These are phyloP conservation scores for Ogataea nitratoaversa DNA, from an alignment of 805 yeast species.

Conservation along the genomic window DNA sequence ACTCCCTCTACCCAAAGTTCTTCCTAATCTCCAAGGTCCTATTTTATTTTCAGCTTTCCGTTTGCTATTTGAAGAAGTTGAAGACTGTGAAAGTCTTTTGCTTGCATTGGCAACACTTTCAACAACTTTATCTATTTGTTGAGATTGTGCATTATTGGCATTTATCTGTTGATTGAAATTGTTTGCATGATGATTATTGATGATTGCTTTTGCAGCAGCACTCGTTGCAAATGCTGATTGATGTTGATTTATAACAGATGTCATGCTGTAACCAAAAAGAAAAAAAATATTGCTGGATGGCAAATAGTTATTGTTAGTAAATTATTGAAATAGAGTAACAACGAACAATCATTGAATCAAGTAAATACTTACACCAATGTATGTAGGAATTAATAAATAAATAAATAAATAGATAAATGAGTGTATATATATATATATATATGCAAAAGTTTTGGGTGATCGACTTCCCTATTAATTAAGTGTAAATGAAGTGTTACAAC, in stretches of 20 bases:
- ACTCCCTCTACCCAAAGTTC: constrained; percentile 77
- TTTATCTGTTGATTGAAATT: not conserved
- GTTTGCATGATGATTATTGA: too few species aligned
- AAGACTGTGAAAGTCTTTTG: constrained; percentile 36
- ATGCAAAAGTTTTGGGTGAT: too few species aligned
- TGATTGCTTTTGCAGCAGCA: constrained; percentile 22
- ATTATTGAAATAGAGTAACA: too few species aligned
- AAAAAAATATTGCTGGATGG: not conserved
- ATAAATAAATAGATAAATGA: not conserved
- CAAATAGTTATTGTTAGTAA: too few species aligned
- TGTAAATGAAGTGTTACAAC: too few species aligned
- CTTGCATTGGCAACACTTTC: constrained; percentile 35
- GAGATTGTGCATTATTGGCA: not conserved
- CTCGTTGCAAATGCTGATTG: constrained; percentile 23
- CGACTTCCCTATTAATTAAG: too few species aligned
- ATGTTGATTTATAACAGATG: constrained; percentile 10
- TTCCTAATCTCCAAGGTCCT: constrained; percentile 82
- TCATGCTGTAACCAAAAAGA: not conserved
- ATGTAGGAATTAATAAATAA: not conserved
- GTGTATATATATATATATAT: not conserved
- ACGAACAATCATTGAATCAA: too few species aligned
- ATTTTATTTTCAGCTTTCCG: constrained; percentile 40
- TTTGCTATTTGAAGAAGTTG: constrained; percentile 34
- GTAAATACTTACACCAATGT: not conserved
- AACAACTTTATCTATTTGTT: constrained; percentile 43